Conservation (phyloP, 2,329 filamentous ascomycete genomes). For the Spiromastix sp. region DNA sequence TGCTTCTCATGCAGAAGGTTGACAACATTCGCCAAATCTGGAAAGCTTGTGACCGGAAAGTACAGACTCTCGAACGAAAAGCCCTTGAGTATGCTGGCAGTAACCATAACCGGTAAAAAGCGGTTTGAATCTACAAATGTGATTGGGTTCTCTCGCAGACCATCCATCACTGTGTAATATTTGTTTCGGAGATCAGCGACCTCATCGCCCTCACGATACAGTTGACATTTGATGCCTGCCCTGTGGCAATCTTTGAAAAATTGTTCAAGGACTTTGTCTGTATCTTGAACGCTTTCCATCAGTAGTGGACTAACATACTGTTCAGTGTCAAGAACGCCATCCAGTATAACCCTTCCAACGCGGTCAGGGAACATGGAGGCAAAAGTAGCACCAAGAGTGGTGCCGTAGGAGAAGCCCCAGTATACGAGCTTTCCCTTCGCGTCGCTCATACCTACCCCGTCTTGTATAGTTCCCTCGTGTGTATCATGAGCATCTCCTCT, state of each 20-base stretch:
- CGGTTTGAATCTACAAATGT: slow-evolving; percentile 20
- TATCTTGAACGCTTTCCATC: slow-evolving; percentile 41
- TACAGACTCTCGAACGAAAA: slow-evolving; percentile 37
- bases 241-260: slow-evolving; percentile 47
- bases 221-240: slow-evolving; percentile 39
- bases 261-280: slow-evolving; percentile 42
- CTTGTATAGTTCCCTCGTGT: not conserved
- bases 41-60: slow-evolving; percentile 34
- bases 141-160: slow-evolving; percentile 33
- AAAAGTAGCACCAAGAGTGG: slow-evolving; percentile 17
- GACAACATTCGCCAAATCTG: slow-evolving; percentile 30
- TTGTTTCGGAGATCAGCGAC: slow-evolving; percentile 13
- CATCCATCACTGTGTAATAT: slow-evolving; percentile 28
- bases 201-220: slow-evolving; percentile 16
- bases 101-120: slow-evolving; percentile 37
- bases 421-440: slow-evolving; percentile 35
- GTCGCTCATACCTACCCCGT: too few species aligned
- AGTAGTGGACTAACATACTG: slow-evolving; percentile 35
- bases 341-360: slow-evolving; percentile 27
- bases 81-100: slow-evolving; percentile 38
- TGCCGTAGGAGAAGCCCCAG: slow-evolving; percentile 23
- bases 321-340: slow-evolving; percentile 22
- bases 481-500: not conserved
- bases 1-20: not conserved
- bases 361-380: slow-evolving; percentile 31